Evolutionary conservation across 2,329 filamentous ascomycete genomes (phyloP).

Genomic region (Cladosporium sp.): DNA sequence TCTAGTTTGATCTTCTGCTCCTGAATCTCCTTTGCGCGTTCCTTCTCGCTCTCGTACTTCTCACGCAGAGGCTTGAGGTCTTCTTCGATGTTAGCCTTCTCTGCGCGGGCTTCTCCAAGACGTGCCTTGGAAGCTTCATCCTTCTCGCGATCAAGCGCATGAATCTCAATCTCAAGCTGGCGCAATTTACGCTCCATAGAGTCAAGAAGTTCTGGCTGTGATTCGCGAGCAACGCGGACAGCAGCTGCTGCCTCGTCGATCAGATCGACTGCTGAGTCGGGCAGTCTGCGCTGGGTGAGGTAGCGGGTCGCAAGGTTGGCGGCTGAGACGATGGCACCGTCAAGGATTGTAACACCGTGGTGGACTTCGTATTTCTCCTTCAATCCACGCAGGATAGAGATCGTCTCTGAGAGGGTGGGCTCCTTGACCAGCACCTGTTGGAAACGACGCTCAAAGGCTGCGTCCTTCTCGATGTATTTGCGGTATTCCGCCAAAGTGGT

Average conservation of each 20-base stretch:
- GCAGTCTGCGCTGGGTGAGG: slow-evolving; percentile 82
- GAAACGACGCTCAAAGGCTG: slow-evolving; percentile 96
- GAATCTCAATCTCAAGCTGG: slow-evolving; percentile 95
- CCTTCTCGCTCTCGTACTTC: slow-evolving; percentile 92
- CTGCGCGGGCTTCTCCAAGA: slow-evolving; percentile 76
- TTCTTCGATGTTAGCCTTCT: slow-evolving; percentile 91
- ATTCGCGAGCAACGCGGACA: slow-evolving; percentile 93
- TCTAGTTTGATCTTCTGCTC: slow-evolving; percentile 94
- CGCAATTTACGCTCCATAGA: slow-evolving; percentile 85
- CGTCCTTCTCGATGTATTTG: slow-evolving; percentile 99
- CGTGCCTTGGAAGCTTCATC: slow-evolving; percentile 87
- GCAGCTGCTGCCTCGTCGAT: slow-evolving; percentile 95
- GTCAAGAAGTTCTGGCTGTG: slow-evolving; percentile 92
- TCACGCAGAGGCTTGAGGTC: slow-evolving; percentile 87
- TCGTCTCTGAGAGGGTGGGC: slow-evolving; percentile 78
- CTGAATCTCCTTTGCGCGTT: slow-evolving; percentile 85
- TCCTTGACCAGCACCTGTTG: slow-evolving; percentile 98
- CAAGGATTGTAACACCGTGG: slow-evolving; percentile 93
- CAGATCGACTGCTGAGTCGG: slow-evolving; percentile 93
- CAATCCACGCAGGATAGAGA: slow-evolving; percentile 95
- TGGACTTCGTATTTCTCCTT: slow-evolving; percentile 99
- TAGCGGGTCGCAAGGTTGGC: slow-evolving; percentile 92
- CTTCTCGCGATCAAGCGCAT: slow-evolving; percentile 87
- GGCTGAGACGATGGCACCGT: slow-evolving; percentile 85
- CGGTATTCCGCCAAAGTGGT: slow-evolving; percentile 93